A percentile compares a stretch with the other conserved stretches of the same genome.
These are phyloP conservation scores for Moniliophthora roreri DNA, from an alignment of 1,284 basidiomycete genomes.

Conservation along the genomic window DNA sequence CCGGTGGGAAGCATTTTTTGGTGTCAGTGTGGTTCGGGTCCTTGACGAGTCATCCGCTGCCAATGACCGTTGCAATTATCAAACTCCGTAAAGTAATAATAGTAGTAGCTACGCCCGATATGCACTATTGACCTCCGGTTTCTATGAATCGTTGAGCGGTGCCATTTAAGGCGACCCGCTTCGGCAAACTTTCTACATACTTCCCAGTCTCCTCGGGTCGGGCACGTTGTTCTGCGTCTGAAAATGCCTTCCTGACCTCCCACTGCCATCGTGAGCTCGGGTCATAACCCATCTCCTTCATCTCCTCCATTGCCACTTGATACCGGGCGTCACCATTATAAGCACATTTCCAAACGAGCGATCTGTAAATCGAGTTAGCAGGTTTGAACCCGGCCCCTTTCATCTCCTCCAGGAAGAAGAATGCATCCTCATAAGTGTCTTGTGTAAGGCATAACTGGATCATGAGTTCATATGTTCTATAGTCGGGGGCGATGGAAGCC, in stretches of 20 bases:
- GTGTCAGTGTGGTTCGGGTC: no score
- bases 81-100: no score
- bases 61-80: no score
- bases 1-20: no score
- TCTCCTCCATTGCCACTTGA: constrained; percentile 69
- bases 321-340: constrained; percentile 59
- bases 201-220: background rate
- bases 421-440: constrained; percentile 79
- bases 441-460: constrained; percentile 72
- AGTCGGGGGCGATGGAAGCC: constrained; percentile 51
- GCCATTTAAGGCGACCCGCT: constrained; percentile 20
- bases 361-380: constrained; percentile 54
- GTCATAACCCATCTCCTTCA: constrained; percentile 41
- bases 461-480: constrained; percentile 63
- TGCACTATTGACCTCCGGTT: constrained; percentile 25
- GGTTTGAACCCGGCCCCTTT: constrained; percentile 64
- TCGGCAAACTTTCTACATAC: no score
- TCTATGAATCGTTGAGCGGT: constrained; percentile 31
- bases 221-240: background rate
- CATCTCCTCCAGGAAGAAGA: constrained; percentile 87
- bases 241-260: constrained; percentile 5
- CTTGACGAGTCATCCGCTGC: no score
- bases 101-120: background rate
- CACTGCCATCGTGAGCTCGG: background rate
- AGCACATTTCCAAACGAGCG: constrained; percentile 62